Conservation (phyloP, 139 green algal genomes). For the Marvania coccoides region DNA sequence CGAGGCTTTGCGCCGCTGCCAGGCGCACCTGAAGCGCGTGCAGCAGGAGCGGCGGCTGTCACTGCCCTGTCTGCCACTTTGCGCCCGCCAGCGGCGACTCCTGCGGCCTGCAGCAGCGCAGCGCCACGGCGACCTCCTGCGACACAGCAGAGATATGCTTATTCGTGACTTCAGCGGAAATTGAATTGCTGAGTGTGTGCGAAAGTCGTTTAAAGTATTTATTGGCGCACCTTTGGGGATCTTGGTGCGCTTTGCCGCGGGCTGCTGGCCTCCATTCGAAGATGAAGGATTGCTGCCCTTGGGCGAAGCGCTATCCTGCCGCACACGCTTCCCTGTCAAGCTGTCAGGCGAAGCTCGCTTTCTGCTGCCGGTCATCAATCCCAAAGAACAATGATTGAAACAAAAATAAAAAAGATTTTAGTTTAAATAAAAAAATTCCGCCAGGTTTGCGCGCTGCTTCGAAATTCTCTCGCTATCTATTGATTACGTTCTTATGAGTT, state of each 20-base stretch:
- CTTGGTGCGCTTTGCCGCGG: not conserved
- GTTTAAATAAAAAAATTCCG: too few relatives aligned
- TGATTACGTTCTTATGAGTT: too few relatives aligned
- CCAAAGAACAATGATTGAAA: too few relatives aligned
- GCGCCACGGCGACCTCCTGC: conserved; percentile 8
- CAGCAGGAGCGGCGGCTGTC: too few relatives aligned
- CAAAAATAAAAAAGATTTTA: too few relatives aligned
- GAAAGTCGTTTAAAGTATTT: too few relatives aligned
- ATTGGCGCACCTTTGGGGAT: not conserved
- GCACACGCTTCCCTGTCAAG: not conserved
- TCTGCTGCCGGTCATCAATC: too few relatives aligned
- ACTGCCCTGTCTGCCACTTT: too few relatives aligned
- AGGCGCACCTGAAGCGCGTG: too few relatives aligned
- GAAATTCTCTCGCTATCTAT: too few relatives aligned
- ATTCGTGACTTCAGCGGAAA: not conserved
- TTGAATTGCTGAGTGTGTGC: not conserved
- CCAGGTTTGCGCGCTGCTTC: too few relatives aligned
- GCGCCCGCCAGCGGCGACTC: not conserved
- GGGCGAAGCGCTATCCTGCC: not conserved
- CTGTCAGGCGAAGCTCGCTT: not conserved
- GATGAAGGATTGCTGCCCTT: not conserved
- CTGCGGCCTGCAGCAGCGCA: conserved; percentile 7
- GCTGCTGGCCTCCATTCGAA: not conserved
- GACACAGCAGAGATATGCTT: not conserved
- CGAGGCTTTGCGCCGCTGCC: not conserved